Evolutionary conservation across 371 early-diverging fungal species (phyloP).

Genomic region (Nosema muscidifuracis): DNA sequence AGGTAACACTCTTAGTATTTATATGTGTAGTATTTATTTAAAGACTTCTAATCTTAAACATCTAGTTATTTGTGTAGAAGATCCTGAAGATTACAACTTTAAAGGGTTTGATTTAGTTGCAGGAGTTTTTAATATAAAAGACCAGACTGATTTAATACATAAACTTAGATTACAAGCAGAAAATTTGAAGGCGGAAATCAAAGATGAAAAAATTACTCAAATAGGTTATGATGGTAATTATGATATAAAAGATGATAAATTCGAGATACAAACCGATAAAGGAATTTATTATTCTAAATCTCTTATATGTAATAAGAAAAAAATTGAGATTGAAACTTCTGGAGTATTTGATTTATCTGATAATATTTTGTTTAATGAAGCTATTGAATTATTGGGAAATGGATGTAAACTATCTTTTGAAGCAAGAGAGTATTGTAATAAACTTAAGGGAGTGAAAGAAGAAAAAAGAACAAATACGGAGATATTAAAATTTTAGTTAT

Average conservation of each 20-base stretch:
- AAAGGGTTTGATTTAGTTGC: slow-evolving; percentile 27
- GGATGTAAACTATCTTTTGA: slow-evolving; percentile 53
- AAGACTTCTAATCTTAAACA: slow-evolving; percentile 40
- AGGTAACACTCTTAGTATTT: slow-evolving; percentile 41
- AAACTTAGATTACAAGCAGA: slow-evolving; percentile 18
- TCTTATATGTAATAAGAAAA: slow-evolving; percentile 22
- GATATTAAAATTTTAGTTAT: no score
- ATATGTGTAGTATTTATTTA: slow-evolving; percentile 47
- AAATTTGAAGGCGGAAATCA: slow-evolving; percentile 34
- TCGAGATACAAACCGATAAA: slow-evolving; percentile 6
- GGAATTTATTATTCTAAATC: slow-evolving; percentile 7
- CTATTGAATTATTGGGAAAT: slow-evolving; percentile 34
- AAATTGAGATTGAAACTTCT: neutral
- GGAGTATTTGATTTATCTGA: slow-evolving; percentile 28
- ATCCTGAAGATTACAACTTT: neutral
- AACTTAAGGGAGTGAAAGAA: neutral
- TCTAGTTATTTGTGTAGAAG: slow-evolving; percentile 7
- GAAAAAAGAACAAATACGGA: neutral
- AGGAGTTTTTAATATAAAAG: slow-evolving; percentile 13
- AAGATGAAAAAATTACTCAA: neutral
- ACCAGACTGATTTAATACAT: slow-evolving; percentile 16
- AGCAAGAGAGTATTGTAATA: slow-evolving; percentile 28
- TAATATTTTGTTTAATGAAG: slow-evolving; percentile 18
- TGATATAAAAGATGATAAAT: neutral
- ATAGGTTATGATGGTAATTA: neutral